Evolutionary conservation across 2,329 filamentous ascomycete genomes (phyloP).

Genomic region (Alternaria brassicae): DNA sequence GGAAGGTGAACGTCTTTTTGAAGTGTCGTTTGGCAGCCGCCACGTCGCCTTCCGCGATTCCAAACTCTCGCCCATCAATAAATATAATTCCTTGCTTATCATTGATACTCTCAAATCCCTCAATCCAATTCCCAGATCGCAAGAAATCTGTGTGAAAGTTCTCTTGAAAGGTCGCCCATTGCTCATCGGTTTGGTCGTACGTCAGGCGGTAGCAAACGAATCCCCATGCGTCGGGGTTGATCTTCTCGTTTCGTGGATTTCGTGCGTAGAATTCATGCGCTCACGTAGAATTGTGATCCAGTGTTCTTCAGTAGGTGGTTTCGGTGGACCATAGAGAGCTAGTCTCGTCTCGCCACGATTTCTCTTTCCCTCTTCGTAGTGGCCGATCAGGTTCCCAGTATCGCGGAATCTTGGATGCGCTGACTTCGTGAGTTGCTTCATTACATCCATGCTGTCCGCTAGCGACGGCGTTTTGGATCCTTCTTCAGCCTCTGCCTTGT

Average conservation of each 20-base stretch:
- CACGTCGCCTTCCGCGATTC: conserved; percentile 29
- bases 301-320: conserved; percentile 14
- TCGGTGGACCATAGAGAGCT: conserved; percentile 17
- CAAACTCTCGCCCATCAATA: conserved; percentile 21
- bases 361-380: conserved; percentile 21
- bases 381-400: conserved; percentile 15
- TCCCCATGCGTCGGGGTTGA: conserved; percentile 19
- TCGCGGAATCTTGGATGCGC: conserved; percentile 19
- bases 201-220: conserved; percentile 31
- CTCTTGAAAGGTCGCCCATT: conserved; percentile 24
- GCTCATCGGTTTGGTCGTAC: conserved; percentile 21
- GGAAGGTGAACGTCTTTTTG: conserved; percentile 11
- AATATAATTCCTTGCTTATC: conserved; percentile 13
- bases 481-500: not conserved
- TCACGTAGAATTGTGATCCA: conserved; percentile 28
- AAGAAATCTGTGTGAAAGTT: conserved; percentile 21
- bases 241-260: conserved; percentile 8
- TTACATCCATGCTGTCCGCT: not conserved
- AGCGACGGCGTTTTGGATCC: not conserved
- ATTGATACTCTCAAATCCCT: conserved; percentile 1
- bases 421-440: conserved; percentile 13
- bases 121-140: conserved; percentile 15
- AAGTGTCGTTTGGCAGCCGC: conserved; percentile 23
- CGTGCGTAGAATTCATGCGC: conserved; percentile 22
- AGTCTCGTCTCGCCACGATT: conserved; percentile 20